Conservation (phyloP, 257 asterid genomes). For the Petunia secreta region DNA sequence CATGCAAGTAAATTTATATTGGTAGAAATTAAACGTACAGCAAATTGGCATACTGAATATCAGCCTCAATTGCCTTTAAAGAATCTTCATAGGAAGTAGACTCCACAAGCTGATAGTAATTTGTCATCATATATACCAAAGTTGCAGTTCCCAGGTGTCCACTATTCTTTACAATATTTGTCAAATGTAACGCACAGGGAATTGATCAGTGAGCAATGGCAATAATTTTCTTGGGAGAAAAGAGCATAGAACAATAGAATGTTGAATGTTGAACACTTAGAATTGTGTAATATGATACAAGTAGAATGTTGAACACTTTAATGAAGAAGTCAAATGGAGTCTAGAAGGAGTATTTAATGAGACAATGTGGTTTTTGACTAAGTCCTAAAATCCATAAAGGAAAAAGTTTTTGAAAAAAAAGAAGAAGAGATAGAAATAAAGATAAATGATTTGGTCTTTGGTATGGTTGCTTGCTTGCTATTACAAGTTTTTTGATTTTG, state of each 20-base stretch:
- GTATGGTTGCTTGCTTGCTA: constrained; percentile 32
- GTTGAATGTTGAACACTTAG: neutral
- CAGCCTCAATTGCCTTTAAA: constrained; percentile 52
- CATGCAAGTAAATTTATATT: neutral
- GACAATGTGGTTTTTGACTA: neutral
- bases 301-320: constrained; percentile 3
- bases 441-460: constrained; percentile 25
- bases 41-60: constrained; percentile 60
- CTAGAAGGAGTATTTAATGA: neutral
- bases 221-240: too few species aligned
- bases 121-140: constrained; percentile 35
- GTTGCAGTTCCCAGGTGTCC: neutral
- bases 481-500: constrained; percentile 6
- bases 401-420: neutral
- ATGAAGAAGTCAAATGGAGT: neutral
- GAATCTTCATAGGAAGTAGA: constrained; percentile 54
- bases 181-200: too few species aligned
- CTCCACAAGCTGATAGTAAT: constrained; percentile 45
- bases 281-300: neutral
- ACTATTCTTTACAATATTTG: neutral
- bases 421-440: neutral
- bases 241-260: too few species aligned
- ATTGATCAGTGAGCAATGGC: neutral
- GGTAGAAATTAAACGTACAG: constrained; percentile 43
- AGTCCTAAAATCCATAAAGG: constrained; percentile 9